Base-by-base conservation (phyloP, 805 yeast species). In the Yamadazyma phyllophila region DNA sequence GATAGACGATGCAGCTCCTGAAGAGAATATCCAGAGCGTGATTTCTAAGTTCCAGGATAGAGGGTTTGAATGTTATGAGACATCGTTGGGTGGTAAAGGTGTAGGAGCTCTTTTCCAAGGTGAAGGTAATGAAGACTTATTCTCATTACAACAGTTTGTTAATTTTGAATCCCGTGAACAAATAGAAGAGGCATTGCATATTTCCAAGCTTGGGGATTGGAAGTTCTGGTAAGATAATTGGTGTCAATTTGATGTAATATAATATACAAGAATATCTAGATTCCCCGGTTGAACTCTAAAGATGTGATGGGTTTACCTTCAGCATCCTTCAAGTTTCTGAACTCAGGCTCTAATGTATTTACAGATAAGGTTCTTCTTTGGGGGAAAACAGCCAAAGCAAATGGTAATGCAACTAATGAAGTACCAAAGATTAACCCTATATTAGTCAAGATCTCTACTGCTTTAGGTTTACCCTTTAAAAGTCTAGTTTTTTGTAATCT, bases 371-470 rank as follows among this genome's bases (percentile, higher is more conserved):
- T 69, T 57, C 89, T 82, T 62, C 85, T 81, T 65, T 91, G 97
- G 10, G 99, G 99, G 80, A 94, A 94, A 1, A 90, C 86, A 1
- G 91, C 99, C 61, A 94, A 73, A 0, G 98, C 98, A 70, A 94
- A 88, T 20, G 99, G 99, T 53, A 94, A 75, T 0, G 84, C 97
- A 16, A 80, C 81, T 57, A 94, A 84, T 6, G 97, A 85, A 0
- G 98, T 92, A 9, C 77, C 78, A 37, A 90, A 82, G 55, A 94
- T 88, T 54, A 94, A 71, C 13, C 96, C 97, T 44, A 94, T 72
- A 61, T 91, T 94, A n/a, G 82, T 83, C 12, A 74, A 59, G 5
- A 86, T 84, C 58, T 85, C 89, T 3, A 79, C 67, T 14, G 81
- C 73, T 48, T 79, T 65, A 7, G 91, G 77, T 61, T 81, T 86